Conservation (phyloP, 164 flowering plant genomes). For the Liriodendron chinense region DNA sequence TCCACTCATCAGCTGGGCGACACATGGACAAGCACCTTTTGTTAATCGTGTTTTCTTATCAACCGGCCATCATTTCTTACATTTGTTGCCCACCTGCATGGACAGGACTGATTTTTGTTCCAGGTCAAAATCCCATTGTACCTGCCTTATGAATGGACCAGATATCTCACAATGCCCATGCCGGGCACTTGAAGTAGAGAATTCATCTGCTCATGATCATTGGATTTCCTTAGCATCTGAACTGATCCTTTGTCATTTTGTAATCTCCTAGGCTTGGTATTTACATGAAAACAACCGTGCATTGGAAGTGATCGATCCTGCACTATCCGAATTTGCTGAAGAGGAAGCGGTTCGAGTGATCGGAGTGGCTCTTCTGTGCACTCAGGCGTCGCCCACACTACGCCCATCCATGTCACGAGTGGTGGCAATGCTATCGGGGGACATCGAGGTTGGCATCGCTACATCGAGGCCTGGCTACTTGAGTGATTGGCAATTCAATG, state of each 20-base stretch:
- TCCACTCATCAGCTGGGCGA: too few species aligned
- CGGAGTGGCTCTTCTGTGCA: constrained; percentile 10
- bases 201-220: too few species aligned
- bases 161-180: too few species aligned
- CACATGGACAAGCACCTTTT: too few species aligned
- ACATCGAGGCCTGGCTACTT: constrained; percentile 10
- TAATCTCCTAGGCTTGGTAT: constrained; percentile 17
- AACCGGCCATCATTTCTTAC: too few species aligned
- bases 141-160: too few species aligned
- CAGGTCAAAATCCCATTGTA: too few species aligned
- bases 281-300: constrained; percentile 14
- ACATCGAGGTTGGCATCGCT: constrained; percentile 1
- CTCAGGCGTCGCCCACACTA: constrained; percentile 9
- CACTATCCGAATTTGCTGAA: not conserved
- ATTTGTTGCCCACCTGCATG: too few species aligned
- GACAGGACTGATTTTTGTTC: too few species aligned
- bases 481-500: constrained; percentile 11
- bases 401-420: constrained; percentile 16
- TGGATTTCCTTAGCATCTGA: not conserved
- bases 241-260: not conserved
- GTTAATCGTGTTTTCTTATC: too few species aligned
- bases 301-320: constrained; percentile 19
- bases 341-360: constrained; percentile 13
- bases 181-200: too few species aligned
- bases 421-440: constrained; percentile 11